A percentile compares a stretch with the other conserved stretches of the same genome.
Conservation (phyloP, 306 rosid genomes). For the Ormosia semicastrata region DNA sequence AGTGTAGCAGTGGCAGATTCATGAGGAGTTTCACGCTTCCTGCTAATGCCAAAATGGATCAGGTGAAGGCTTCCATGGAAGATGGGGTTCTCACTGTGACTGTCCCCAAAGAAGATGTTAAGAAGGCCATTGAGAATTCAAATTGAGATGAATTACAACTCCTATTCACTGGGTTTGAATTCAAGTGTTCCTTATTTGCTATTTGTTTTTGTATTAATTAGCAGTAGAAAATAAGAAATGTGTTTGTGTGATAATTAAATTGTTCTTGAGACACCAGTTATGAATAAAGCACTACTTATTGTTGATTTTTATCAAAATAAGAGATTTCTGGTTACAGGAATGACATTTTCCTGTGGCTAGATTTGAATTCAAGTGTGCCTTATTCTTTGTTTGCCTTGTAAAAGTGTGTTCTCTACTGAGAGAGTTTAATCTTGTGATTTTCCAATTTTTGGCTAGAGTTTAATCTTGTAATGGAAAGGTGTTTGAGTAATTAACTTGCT, state of each 20-base stretch:
- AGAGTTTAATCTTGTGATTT: neutral
- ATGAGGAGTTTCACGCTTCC: slow-evolving; percentile 38
- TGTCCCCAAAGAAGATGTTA: slow-evolving; percentile 15
- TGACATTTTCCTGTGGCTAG: neutral
- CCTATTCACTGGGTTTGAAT: neutral
- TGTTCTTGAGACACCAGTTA: neutral
- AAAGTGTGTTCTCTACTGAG: neutral
- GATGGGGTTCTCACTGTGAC: slow-evolving; percentile 41
- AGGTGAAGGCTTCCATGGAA: slow-evolving; percentile 28
- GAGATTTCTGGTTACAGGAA: neutral
- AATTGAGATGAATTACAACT: neutral
- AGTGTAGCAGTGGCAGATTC: slow-evolving; percentile 30
- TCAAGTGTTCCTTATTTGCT: neutral
- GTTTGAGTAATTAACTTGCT: neutral
- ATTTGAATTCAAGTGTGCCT: neutral
- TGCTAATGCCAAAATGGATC: slow-evolving; percentile 18
- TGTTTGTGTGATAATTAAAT: neutral
- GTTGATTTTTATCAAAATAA: neutral
- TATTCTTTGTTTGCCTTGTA: neutral
- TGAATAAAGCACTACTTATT: neutral
- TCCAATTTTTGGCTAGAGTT: neutral
- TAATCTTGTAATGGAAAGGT: neutral
- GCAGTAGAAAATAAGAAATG: neutral
- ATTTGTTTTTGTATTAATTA: neutral
- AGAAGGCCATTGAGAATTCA: neutral